Conservation (phyloP, 192 early-diverging fungal genomes). For the Endogone sp. region DNA sequence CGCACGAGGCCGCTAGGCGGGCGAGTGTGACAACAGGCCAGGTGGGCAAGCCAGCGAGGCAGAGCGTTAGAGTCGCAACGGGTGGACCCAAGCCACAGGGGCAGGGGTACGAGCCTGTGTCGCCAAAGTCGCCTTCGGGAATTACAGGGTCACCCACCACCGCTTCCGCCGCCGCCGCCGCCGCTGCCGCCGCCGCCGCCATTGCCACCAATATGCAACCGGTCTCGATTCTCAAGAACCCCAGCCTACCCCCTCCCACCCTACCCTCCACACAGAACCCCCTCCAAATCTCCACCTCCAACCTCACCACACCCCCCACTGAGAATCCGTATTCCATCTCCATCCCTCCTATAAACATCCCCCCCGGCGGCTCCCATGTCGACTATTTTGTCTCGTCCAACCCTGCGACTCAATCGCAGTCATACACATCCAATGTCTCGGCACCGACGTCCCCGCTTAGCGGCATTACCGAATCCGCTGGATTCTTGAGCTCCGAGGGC, state of each 20-base stretch:
- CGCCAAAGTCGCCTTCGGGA: not conserved
- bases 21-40: not conserved
- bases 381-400: not conserved
- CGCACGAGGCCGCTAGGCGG: slow-evolving; percentile 11
- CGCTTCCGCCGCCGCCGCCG: not conserved
- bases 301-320: not conserved
- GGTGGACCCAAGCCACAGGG: too few species aligned
- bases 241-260: not conserved
- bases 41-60: not conserved
- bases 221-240: slow-evolving; percentile 4
- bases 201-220: not conserved
- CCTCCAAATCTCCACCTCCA: not conserved
- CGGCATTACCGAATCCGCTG: not conserved
- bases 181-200: not conserved
- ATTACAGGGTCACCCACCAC: not conserved
- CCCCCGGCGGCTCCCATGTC: not conserved
- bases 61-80: not conserved
- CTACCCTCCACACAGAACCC: too few species aligned
- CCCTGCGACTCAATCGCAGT: not conserved
- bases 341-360: not conserved
- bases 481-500: not conserved
- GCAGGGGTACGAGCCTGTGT: not conserved
- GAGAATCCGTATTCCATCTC: not conserved
- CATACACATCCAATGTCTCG: slow-evolving; percentile 1
- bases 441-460: slow-evolving; percentile 4